phyloP scores from a whole-genome alignment of 495 filamentous ascomycete species.

The Aspergillus panamensis region DNA sequence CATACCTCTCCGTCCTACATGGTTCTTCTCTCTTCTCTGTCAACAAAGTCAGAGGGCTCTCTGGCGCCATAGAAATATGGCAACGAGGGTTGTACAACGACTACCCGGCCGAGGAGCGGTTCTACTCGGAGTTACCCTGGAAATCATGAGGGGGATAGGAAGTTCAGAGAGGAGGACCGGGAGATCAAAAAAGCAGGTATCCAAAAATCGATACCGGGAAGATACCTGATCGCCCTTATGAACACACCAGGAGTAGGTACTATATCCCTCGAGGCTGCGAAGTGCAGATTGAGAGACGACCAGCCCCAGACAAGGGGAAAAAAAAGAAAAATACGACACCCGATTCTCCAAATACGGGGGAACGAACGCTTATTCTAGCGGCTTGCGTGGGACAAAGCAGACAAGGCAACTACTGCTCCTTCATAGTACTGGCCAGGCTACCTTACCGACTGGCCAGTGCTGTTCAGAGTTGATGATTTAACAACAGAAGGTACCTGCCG shows the following conservation, averaged over 20 bases:
- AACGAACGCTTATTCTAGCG: neutral
- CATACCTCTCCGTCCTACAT: too few relatives aligned
- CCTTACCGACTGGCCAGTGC: neutral
- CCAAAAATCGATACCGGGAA: neutral
- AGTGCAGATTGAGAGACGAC: neutral
- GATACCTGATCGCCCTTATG: neutral
- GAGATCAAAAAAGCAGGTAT: neutral
- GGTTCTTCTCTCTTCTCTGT: too few relatives aligned
- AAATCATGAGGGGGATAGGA: neutral
- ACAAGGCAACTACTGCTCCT: neutral
- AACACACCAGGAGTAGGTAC: neutral
- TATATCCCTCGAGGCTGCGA: neutral
- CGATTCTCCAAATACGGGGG: neutral
- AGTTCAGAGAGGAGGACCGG: neutral
- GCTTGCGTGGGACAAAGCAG: neutral
- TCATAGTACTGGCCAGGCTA: neutral
- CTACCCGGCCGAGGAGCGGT: neutral
- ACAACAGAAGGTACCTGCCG: neutral
- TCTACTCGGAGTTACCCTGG: neutral
- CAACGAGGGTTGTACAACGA: neutral
- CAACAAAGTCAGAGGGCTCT: too few relatives aligned
- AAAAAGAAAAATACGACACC: neutral
- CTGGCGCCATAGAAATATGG: too few relatives aligned
- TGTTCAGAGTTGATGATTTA: neutral
- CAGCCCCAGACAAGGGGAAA: neutral